These are phyloP conservation scores for Clavaria fumosa DNA, from an alignment of 768 basidiomycete genomes.

Conservation along the genomic window DNA sequence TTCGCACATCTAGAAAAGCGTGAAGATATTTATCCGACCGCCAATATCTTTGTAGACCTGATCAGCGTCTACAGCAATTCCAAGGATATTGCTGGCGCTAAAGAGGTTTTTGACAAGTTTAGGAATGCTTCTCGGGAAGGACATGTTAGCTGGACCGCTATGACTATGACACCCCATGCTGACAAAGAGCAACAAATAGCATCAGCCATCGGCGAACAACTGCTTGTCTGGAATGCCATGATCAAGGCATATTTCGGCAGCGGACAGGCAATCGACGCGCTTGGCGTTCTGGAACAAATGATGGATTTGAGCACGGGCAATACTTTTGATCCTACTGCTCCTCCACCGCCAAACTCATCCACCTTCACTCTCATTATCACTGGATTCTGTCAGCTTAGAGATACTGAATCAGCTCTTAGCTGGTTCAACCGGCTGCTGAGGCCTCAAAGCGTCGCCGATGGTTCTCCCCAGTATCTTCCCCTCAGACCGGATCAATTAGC, in stretches of 20 bases:
- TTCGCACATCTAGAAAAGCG: conserved; percentile 46
- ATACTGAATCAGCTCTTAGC: conserved; percentile 42
- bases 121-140: conserved; percentile 24
- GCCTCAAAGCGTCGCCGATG: conserved; percentile 9
- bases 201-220: conserved; percentile 20
- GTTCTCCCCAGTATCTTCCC: conserved; percentile 19
- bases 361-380: conserved; percentile 50
- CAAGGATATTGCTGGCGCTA: conserved; percentile 30
- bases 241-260: conserved; percentile 56
- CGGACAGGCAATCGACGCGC: conserved; percentile 44
- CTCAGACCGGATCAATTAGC: conserved; percentile 38
- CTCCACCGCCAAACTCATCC: conserved; percentile 42
- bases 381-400: conserved; percentile 49
- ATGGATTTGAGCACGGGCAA: conserved; percentile 30
- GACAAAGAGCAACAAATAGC: background rate
- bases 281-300: conserved; percentile 59
- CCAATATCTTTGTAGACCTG: conserved; percentile 35
- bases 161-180: conserved; percentile 9
- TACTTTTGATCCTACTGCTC: conserved; percentile 22
- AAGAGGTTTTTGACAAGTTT: conserved; percentile 52
- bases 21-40: conserved; percentile 17
- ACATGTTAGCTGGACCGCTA: conserved; percentile 19
- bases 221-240: conserved; percentile 60
- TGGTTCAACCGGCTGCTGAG: conserved; percentile 64
- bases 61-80: conserved; percentile 41